Evolutionary conservation across 2,329 filamentous ascomycete genomes (phyloP).

Genomic region (Aspergillus terreus): DNA sequence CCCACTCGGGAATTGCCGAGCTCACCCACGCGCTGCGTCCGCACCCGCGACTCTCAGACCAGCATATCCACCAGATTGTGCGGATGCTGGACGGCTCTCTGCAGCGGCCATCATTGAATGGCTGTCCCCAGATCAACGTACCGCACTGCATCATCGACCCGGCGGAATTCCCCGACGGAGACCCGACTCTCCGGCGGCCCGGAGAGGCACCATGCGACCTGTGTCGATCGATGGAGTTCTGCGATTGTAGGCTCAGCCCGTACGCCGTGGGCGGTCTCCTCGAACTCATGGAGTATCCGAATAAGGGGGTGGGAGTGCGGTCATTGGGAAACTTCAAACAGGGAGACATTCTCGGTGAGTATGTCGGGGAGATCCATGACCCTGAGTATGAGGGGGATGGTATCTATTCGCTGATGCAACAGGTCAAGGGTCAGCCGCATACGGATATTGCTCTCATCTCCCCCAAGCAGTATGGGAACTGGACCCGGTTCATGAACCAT

Average conservation of each 20-base stretch:
- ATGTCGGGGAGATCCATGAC: too few species aligned
- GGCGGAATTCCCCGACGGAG: too few species aligned
- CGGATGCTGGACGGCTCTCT: neutral
- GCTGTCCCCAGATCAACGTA: neutral
- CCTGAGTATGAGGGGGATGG: too few species aligned
- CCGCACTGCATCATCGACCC: neutral
- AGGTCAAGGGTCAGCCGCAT: neutral
- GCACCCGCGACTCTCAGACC: neutral
- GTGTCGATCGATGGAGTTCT: constrained; percentile 13
- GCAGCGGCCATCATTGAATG: neutral
- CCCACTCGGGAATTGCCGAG: neutral
- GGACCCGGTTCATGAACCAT: constrained; percentile 1
- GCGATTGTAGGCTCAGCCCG: constrained; percentile 14
- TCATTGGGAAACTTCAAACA: constrained; percentile 21
- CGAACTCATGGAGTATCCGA: constrained; percentile 28
- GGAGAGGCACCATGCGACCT: constrained; percentile 12
- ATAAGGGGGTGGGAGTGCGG: constrained; percentile 29
- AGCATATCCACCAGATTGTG: neutral
- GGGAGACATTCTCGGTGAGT: constrained; percentile 7
- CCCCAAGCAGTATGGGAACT: neutral
- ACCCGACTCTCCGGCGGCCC: too few species aligned
- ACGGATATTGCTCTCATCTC: neutral
- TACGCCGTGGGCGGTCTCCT: constrained; percentile 18
- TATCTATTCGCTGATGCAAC: constrained; percentile 3
- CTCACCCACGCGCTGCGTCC: neutral